phyloP scores from a whole-genome alignment of 148 eudicot species.

The Rhododendron ovatum region DNA sequence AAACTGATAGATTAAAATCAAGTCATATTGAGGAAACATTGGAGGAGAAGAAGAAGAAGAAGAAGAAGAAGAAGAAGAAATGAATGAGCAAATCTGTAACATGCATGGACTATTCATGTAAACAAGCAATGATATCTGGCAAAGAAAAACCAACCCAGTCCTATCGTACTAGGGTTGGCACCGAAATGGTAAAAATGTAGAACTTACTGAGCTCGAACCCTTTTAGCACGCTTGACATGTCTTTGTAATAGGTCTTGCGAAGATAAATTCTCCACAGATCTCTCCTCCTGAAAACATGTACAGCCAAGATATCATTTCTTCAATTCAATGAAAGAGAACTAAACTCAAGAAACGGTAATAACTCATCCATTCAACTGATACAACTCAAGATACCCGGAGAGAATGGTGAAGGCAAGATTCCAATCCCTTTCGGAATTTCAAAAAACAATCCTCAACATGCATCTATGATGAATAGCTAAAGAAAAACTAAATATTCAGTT shows the following conservation, averaged over 20 bases:
- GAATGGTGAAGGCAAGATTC: not conserved
- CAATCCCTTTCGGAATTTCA: not conserved
- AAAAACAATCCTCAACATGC: not conserved
- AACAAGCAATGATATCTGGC: not conserved
- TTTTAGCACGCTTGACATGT: slow-evolving; percentile 55
- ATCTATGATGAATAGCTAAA: not conserved
- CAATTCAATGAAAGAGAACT: not conserved
- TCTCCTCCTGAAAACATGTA: slow-evolving; percentile 34
- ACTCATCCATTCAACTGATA: not conserved
- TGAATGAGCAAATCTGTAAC: not conserved
- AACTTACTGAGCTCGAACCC: slow-evolving; percentile 50
- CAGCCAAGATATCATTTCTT: not conserved
- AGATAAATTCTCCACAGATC: slow-evolving; percentile 23
- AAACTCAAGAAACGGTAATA: not conserved
- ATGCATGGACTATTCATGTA: not conserved
- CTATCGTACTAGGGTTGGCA: not conserved
- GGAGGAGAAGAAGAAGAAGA: not conserved
- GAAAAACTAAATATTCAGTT: not conserved
- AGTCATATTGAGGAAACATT: not conserved
- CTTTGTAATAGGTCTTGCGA: slow-evolving; percentile 34
- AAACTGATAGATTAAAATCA: not conserved
- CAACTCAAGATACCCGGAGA: not conserved
- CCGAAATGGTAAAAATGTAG: not conserved
- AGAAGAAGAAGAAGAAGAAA: not conserved
- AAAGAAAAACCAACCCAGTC: not conserved